Evolutionary conservation across 768 basidiomycete genomes (phyloP).

Genomic region (Paxillus ammoniavirescens): DNA sequence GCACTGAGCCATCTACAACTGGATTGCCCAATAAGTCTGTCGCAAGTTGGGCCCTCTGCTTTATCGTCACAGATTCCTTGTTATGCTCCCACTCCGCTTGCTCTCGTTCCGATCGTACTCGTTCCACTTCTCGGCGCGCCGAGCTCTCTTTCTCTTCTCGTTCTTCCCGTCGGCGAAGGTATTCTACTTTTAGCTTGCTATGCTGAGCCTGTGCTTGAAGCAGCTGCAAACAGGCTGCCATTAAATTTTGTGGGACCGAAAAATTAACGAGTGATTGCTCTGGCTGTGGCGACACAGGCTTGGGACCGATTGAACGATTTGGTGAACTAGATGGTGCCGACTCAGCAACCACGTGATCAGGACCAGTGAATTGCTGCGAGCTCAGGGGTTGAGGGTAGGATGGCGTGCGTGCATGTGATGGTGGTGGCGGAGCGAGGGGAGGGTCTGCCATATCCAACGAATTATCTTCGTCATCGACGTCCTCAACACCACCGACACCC

Average conservation of each 20-base stretch:
- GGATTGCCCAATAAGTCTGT: conserved; percentile 63
- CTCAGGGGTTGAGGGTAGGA: conserved; percentile 20
- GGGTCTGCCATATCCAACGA: conserved; percentile 42
- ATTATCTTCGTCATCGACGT: conserved; percentile 52
- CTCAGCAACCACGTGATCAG: conserved; percentile 20
- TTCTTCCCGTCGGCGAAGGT: conserved; percentile 63
- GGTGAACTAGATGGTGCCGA: conserved; percentile 19
- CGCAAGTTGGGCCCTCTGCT: conserved; percentile 65
- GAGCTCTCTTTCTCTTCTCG: conserved; percentile 61
- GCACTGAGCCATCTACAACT: conserved; percentile 55
- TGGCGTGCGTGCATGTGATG: conserved; percentile 20
- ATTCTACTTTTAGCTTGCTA: conserved; percentile 68
- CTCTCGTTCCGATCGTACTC: conserved; percentile 54
- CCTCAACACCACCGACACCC: conserved; percentile 39
- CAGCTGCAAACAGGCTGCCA: conserved; percentile 56
- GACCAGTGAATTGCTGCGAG: conserved; percentile 8
- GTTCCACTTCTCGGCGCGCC: conserved; percentile 51
- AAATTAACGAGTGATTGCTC: conserved; percentile 49
- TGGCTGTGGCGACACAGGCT: conserved; percentile 15
- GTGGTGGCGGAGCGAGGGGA: conserved; percentile 29
- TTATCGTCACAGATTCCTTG: conserved; percentile 49
- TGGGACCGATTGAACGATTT: conserved; percentile 10
- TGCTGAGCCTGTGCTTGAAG: conserved; percentile 69
- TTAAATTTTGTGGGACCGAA: conserved; percentile 54
- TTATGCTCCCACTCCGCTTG: conserved; percentile 52